phyloP scores from a whole-genome alignment of 345 rosid genomes.

The Odontarrhena argentea region DNA sequence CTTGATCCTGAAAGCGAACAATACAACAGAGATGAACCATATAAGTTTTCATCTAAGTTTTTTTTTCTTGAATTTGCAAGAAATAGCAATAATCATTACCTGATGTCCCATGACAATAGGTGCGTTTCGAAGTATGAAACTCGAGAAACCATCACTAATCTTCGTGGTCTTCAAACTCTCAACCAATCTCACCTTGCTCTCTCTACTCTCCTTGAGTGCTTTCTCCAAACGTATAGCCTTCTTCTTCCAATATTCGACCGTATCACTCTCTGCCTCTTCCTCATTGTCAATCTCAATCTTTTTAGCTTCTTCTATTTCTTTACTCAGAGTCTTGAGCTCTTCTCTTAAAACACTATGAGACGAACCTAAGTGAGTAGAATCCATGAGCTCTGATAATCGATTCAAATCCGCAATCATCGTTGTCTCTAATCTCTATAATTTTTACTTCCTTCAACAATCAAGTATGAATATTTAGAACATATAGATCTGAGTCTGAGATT shows the following conservation, averaged over 20 bases:
- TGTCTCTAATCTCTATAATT: conserved; percentile 16
- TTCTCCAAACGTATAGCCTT: conserved; percentile 58
- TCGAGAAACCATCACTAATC: conserved; percentile 68
- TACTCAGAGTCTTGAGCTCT: conserved; percentile 67
- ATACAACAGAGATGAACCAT: too few species aligned
- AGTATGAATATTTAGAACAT: too few species aligned
- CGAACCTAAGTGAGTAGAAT: conserved; percentile 63
- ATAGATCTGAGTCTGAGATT: background rate
- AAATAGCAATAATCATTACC: too few species aligned
- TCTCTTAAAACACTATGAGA: conserved; percentile 67
- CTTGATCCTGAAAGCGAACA: conserved; percentile 20
- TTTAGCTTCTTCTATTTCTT: conserved; percentile 66
- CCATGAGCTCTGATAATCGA: conserved; percentile 59
- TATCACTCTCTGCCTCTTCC: conserved; percentile 35
- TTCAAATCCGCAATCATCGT: conserved; percentile 56
- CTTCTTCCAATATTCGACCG: conserved; percentile 69
- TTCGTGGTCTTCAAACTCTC: conserved; percentile 33
- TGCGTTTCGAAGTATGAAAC: conserved; percentile 77
- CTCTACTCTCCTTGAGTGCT: conserved; percentile 57
- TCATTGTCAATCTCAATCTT: conserved; percentile 50
- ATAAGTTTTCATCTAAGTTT: too few species aligned
- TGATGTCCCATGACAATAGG: conserved; percentile 88
- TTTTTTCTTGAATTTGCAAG: too few species aligned
- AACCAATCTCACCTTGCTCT: background rate
- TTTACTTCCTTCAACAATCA: conserved; percentile 68